Evolutionary conservation across 75 land plant species (phyloP).

Genomic region (Cryptomeria japonica): DNA sequence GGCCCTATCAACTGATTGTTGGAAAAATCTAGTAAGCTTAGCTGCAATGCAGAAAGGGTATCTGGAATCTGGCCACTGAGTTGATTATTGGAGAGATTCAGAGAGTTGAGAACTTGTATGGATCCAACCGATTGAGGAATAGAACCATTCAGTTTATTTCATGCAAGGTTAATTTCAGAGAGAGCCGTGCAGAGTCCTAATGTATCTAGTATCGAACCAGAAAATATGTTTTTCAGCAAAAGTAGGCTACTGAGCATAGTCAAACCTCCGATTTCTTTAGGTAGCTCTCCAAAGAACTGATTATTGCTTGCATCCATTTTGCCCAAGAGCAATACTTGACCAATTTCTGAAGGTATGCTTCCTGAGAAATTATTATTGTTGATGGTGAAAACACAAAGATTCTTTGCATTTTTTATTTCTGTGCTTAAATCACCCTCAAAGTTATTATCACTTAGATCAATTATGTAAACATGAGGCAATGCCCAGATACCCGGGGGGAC

Average conservation of each 20-base stretch:
- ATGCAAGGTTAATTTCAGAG: constrained; percentile 38
- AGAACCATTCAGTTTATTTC: constrained; percentile 48
- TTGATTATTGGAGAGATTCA: constrained; percentile 63
- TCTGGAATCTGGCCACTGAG: constrained; percentile 69
- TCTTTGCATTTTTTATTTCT: constrained; percentile 35
- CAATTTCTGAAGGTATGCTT: constrained; percentile 41
- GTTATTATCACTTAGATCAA: constrained; percentile 61
- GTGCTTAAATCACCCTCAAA: constrained; percentile 19
- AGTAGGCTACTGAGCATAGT: constrained; percentile 32
- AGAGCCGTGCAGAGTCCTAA: constrained; percentile 41
- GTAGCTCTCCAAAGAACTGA: constrained; percentile 52
- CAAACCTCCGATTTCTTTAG: constrained; percentile 51
- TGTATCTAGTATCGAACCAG: constrained; percentile 48
- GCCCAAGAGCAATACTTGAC: constrained; percentile 32
- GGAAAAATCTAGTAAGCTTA: constrained; percentile 64
- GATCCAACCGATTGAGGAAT: constrained; percentile 64
- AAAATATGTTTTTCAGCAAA: constrained; percentile 37
- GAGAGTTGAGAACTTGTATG: constrained; percentile 40
- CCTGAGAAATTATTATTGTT: constrained; percentile 51
- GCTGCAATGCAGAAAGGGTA: constrained; percentile 43
- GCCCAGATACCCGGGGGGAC: constrained; percentile 77
- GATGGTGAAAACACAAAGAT: constrained; percentile 32
- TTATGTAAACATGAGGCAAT: constrained; percentile 44
- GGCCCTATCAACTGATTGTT: constrained; percentile 60
- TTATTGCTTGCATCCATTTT: constrained; percentile 32